These are phyloP conservation scores for Suillus ampliporus DNA, from an alignment of 768 basidiomycete genomes.

Conservation along the genomic window DNA sequence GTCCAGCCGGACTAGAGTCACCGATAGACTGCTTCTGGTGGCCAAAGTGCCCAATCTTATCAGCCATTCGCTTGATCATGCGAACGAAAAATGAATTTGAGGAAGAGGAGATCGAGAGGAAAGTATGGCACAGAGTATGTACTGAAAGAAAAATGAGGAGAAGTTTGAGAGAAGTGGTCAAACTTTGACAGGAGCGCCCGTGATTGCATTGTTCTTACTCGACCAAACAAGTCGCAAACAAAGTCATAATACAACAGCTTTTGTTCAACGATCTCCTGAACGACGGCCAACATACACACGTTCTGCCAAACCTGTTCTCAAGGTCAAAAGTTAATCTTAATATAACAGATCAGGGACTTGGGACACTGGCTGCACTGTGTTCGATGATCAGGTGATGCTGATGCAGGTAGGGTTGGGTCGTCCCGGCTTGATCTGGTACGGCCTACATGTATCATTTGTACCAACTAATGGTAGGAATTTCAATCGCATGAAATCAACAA, in stretches of 20 bases:
- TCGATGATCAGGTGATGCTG: background rate
- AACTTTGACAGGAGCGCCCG: background rate
- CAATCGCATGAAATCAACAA: background rate
- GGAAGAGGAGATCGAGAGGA: background rate
- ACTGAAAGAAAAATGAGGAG: slow-evolving; percentile 9
- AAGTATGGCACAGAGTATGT: background rate
- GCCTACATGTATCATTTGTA: background rate
- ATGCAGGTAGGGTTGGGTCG: too few species aligned
- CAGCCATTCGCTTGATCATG: slow-evolving; percentile 59
- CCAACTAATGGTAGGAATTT: background rate
- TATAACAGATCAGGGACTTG: background rate
- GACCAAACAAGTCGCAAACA: slow-evolving; percentile 3
- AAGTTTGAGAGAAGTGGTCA: background rate
- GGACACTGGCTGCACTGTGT: background rate
- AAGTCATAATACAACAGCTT: background rate
- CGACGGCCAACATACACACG: background rate
- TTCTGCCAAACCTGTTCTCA: background rate
- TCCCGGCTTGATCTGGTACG: background rate
- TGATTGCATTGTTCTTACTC: background rate
- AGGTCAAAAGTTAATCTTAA: background rate
- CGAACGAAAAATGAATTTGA: background rate
- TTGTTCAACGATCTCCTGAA: slow-evolving; percentile 6
- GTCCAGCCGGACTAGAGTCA: background rate
- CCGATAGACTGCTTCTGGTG: slow-evolving; percentile 12
- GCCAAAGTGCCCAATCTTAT: slow-evolving; percentile 47